Evolutionary conservation across 2,329 filamentous ascomycete species (phyloP), one percentile per base, ranked within the genome.

Genomic region (Penicillium sp.): DNA sequence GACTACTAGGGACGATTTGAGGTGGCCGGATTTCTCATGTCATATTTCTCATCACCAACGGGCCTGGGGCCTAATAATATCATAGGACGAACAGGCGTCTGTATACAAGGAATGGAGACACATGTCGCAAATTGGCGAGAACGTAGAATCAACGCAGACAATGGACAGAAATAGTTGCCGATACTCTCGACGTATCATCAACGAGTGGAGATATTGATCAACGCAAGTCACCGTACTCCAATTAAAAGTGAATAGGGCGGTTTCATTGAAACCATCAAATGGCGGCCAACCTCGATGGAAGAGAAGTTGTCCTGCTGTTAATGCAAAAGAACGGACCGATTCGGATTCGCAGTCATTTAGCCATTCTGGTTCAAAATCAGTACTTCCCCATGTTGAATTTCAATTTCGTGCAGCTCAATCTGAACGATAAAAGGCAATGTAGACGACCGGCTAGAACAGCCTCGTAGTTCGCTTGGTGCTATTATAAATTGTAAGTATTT

Each of bases 401-500:
- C 56, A 62, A 60, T 57, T 56, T 52, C 31, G 42, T 23, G 43
- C 15, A 57, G 64, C 56, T 62, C 58, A 57, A 64, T 66, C 62
- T 54, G 45, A 41, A 20, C 8, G 31, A 31, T 23, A 29, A 40
- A 27, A 32, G 37, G 37, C 45, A 49, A 53, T 46, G 42, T 20
- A 43, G 42, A 40, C 39, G 60, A 60, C 60, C 60, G 54, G 53
- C 75, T 73, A 81, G 72, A 80, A 79, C 60, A 77, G 72, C 61
- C 73, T 77, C 62, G 77, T 76, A 60, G 77, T 77, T 62, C 74
- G 73, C 67, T 72, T 77, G 63, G 76, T 78, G 61, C 75, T 78
- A 59, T 55, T 49, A 49, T 29, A 54, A 7, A 57, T 15, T 33
- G 54, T 61, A 54, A 61, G 57, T 44, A 57, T 59, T 49, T 23